Percentiles rank a stretch among this genome's conserved stretches.
phyloP scores from a whole-genome alignment of 805 yeast genomes.

The Saccharomycopsis amapae region DNA sequence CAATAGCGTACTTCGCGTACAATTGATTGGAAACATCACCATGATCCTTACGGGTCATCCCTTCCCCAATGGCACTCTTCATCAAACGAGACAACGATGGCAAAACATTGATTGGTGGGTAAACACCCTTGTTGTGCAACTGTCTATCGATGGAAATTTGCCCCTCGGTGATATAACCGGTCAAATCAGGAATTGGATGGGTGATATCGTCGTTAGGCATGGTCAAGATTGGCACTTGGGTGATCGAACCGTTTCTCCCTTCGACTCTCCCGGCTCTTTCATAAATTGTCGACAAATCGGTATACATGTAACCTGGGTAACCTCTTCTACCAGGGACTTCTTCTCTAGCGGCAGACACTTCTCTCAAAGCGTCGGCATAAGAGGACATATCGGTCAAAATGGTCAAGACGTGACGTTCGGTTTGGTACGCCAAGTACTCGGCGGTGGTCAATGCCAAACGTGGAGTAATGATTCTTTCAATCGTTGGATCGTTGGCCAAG shows the following conservation, averaged over 20 bases:
- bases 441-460: conserved; percentile 98
- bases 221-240: conserved; percentile 97
- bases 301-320: conserved; percentile 99
- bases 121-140: conserved; percentile 90
- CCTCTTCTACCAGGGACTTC: conserved; percentile 99
- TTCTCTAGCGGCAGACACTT: conserved; percentile 99
- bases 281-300: conserved; percentile 97
- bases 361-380: conserved; percentile 99
- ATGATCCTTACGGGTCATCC: conserved; percentile 99
- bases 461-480: conserved; percentile 98
- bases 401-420: conserved; percentile 97
- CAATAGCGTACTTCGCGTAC: conserved; percentile 98
- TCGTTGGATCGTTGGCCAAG: conserved; percentile 98
- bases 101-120: conserved; percentile 97
- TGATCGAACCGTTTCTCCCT: conserved; percentile 98
- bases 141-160: conserved; percentile 97
- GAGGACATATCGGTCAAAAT: conserved; percentile 99
- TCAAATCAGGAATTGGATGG: conserved; percentile 99
- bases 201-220: conserved; percentile 99
- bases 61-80: conserved; percentile 99
- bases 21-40: conserved; percentile 99
- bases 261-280: conserved; percentile 99
- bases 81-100: conserved; percentile 96
- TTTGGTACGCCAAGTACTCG: conserved; percentile 96
- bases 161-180: conserved; percentile 99